These are phyloP conservation scores for Vanrija sp. DNA, from an alignment of 1,284 basidiomycete genomes.

Conservation along the genomic window DNA sequence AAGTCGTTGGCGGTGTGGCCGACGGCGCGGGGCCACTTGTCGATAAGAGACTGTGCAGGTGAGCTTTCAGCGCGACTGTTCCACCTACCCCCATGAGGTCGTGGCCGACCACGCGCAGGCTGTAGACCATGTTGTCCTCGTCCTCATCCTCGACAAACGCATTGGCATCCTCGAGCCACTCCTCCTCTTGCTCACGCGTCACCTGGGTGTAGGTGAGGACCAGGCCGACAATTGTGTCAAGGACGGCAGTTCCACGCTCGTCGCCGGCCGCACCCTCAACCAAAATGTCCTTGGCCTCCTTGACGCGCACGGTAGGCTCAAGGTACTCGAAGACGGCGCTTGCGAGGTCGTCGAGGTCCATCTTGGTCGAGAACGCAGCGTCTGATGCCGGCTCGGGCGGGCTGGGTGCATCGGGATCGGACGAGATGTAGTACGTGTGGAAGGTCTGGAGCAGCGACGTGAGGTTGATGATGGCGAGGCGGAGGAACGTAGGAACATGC, in stretches of 20 bases:
- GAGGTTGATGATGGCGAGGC: conserved; percentile 63
- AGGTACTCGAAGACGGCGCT: conserved; percentile 79
- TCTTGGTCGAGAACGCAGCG: conserved; percentile 58
- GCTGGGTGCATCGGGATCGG: conserved; percentile 50
- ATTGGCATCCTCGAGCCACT: conserved; percentile 83
- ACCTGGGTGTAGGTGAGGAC: conserved; percentile 78
- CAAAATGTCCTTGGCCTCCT: conserved; percentile 20
- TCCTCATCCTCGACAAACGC: conserved; percentile 93
- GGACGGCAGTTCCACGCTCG: conserved; percentile 49
- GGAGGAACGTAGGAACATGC: conserved; percentile 61
- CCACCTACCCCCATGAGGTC: conserved; percentile 71
- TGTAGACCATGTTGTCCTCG: conserved; percentile 79
- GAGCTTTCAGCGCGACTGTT: background rate
- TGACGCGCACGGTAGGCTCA: conserved; percentile 57
- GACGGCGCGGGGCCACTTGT: conserved; percentile 60
- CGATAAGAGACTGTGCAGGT: conserved; percentile 62
- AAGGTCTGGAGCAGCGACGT: conserved; percentile 64
- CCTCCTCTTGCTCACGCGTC: conserved; percentile 76
- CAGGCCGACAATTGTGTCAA: conserved; percentile 58
- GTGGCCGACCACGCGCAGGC: conserved; percentile 75
- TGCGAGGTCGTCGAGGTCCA: conserved; percentile 65
- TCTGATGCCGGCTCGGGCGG: conserved; percentile 64
- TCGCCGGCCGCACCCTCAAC: conserved; percentile 18
- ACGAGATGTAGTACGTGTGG: conserved; percentile 61
- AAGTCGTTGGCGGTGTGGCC: conserved; percentile 59